A percentile compares a stretch with the other conserved stretches of the same genome.
phyloP scores from a whole-genome alignment of 2,329 filamentous ascomycete genomes.

The Rutstroemia sp. region DNA sequence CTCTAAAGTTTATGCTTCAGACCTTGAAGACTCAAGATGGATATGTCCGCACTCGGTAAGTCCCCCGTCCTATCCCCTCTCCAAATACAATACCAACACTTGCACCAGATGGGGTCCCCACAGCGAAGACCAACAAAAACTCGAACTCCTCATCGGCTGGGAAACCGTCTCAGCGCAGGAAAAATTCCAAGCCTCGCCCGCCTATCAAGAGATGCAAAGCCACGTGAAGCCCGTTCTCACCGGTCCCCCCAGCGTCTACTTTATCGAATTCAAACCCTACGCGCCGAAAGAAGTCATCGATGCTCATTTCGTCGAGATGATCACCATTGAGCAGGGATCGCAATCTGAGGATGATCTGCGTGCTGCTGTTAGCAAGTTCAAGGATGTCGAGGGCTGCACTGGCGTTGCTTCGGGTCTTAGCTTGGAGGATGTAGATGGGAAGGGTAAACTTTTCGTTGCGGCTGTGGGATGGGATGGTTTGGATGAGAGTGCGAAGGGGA shows the following conservation, averaged over 20 bases:
- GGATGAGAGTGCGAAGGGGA: not conserved
- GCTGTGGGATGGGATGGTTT: not conserved
- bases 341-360: constrained; percentile 30
- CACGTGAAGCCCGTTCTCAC: constrained; percentile 17
- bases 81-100: not conserved
- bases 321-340: constrained; percentile 37
- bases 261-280: constrained; percentile 25
- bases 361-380: constrained; percentile 18
- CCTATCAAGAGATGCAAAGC: constrained; percentile 8
- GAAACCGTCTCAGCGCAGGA: constrained; percentile 17
- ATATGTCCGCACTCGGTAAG: constrained; percentile 20
- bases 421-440: not conserved
- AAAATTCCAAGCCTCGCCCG: constrained; percentile 13
- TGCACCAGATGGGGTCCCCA: constrained; percentile 24
- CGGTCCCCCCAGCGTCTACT: constrained; percentile 19
- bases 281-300: constrained; percentile 26
- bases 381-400: constrained; percentile 20
- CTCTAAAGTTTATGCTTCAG: constrained; percentile 25
- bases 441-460: not conserved
- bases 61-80: not conserved
- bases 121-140: constrained; percentile 23
- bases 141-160: constrained; percentile 28
- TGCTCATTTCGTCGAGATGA: constrained; percentile 31
- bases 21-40: constrained; percentile 24
- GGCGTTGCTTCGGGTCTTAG: constrained; percentile 15